These are phyloP conservation scores for Ganoderma boninense DNA, from an alignment of 1,284 basidiomycete species.

Conservation along the genomic window DNA sequence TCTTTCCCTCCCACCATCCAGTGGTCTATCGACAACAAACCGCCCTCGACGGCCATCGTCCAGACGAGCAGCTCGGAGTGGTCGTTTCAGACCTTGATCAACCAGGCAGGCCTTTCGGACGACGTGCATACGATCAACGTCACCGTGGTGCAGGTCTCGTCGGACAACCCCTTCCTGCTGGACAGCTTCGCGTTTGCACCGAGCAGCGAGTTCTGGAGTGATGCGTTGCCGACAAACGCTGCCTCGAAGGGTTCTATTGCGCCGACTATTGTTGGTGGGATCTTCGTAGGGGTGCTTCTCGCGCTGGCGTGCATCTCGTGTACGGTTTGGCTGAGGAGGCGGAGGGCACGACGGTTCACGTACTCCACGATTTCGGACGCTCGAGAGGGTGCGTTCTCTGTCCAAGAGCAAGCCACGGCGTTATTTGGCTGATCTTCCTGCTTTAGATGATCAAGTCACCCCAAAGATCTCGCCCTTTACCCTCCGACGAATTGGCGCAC, in stretches of 20 bases:
- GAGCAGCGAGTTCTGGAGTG: conserved; percentile 17
- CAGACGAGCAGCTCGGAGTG: background rate
- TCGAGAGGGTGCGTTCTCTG: conserved; percentile 3
- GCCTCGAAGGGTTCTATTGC: conserved; percentile 8
- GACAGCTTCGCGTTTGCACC: conserved; percentile 18
- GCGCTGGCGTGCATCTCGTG: background rate
- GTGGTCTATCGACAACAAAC: conserved; percentile 13
- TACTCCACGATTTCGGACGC: conserved; percentile 13
- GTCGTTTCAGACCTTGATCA: conserved; percentile 6
- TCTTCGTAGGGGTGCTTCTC: conserved; percentile 11
- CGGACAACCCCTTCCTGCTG: conserved; percentile 13
- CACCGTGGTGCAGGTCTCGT: conserved; percentile 8
- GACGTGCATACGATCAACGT: conserved; percentile 17
- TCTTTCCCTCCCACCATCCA: conserved; percentile 8
- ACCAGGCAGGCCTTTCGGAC: conserved; percentile 15
- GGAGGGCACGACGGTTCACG: conserved; percentile 3
- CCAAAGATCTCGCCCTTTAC: background rate
- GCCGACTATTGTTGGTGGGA: conserved; percentile 19
- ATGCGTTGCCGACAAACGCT: no score
- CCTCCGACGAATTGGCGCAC: background rate
- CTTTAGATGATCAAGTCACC: background rate
- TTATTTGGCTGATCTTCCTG: background rate
- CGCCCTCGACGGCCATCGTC: background rate
- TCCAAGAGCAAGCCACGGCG: background rate
- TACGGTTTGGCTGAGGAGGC: conserved; percentile 20